These are phyloP conservation scores for Prunus kanzakura DNA, from an alignment of 306 rosid genomes.

Conservation along the genomic window DNA sequence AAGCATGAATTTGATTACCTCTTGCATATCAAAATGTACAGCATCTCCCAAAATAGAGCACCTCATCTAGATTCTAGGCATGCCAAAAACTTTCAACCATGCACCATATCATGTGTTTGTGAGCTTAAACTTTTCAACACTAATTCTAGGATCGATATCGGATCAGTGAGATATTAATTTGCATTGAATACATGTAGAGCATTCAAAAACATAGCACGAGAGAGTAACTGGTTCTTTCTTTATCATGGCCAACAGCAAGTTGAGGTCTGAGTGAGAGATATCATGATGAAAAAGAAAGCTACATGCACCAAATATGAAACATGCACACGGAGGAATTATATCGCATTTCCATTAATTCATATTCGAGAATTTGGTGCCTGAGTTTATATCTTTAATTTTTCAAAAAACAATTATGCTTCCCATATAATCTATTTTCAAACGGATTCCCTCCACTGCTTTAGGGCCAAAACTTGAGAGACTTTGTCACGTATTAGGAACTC, in stretches of 20 bases:
- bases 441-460: slow-evolving; percentile 56
- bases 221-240: background rate
- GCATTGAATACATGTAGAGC: background rate
- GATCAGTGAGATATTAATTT: background rate
- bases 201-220: background rate
- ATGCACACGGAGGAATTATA: background rate
- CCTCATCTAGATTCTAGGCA: background rate
- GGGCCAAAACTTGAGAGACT: slow-evolving; percentile 34
- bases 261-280: background rate
- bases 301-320: background rate
- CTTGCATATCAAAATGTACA: no score
- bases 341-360: background rate
- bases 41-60: no score
- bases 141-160: background rate
- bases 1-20: no score
- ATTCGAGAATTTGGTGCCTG: background rate
- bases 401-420: slow-evolving; percentile 31
- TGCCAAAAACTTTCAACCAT: background rate
- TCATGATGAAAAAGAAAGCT: background rate
- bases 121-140: background rate
- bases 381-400: slow-evolving; percentile 17
- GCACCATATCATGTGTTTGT: background rate
- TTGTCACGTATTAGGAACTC: slow-evolving; percentile 38
- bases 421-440: slow-evolving; percentile 19
- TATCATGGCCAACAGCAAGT: background rate